Conservation (phyloP, 1,284 basidiomycete genomes). For the Cerrena zonata region DNA sequence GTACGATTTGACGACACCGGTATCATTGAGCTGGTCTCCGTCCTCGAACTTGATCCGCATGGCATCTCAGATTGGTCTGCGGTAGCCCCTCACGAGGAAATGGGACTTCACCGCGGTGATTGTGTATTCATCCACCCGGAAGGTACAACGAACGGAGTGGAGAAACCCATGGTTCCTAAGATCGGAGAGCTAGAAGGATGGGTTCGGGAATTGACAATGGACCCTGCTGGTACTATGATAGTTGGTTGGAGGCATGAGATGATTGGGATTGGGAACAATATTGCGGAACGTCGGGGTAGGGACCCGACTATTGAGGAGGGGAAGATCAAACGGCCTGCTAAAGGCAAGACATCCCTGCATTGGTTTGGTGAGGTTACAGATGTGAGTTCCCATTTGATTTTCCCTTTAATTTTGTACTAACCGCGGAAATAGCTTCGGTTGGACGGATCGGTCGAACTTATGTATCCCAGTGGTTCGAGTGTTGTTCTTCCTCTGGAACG, state of each 20-base stretch:
- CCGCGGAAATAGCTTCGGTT: conserved; percentile 53
- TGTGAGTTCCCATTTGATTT: conserved; percentile 38
- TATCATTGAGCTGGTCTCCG: conserved; percentile 63
- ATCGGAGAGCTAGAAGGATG: conserved; percentile 77
- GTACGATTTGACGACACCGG: conserved; percentile 53
- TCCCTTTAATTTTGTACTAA: not conserved
- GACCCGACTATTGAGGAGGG: conserved; percentile 36
- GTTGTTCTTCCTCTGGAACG: conserved; percentile 54
- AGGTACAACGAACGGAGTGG: conserved; percentile 63
- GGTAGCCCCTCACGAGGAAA: conserved; percentile 47
- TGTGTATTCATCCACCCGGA: conserved; percentile 73
- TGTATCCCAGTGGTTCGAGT: conserved; percentile 48
- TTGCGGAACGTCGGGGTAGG: conserved; percentile 46
- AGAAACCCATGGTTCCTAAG: conserved; percentile 60
- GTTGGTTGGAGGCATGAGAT: conserved; percentile 67
- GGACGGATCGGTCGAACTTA: conserved; percentile 64
- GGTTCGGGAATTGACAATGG: conserved; percentile 53
- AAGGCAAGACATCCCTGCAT: conserved; percentile 41
- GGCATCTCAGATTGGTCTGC: conserved; percentile 51
- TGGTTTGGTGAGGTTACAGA: conserved; percentile 79
- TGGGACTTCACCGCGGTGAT: conserved; percentile 78
- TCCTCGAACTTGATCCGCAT: conserved; percentile 84
- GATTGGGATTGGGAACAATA: conserved; percentile 52
- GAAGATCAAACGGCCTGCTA: conserved; percentile 38
- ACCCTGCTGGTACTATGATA: conserved; percentile 41